phyloP scores from a whole-genome alignment of 2,329 filamentous ascomycete species.

The Pezicula neosporulosa region DNA sequence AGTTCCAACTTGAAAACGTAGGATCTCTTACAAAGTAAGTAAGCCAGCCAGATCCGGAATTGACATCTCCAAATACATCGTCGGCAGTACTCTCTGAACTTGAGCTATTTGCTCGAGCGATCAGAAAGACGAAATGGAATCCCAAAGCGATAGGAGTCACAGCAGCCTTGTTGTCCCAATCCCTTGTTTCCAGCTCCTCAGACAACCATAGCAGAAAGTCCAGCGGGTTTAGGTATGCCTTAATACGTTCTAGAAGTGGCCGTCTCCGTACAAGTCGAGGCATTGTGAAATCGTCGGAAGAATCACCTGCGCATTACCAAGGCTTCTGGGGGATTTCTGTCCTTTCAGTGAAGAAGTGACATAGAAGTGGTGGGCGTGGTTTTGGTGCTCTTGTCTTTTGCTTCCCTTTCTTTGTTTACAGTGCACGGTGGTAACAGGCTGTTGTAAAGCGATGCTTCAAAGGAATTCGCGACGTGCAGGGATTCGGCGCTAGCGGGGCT shows the following conservation, averaged over 20 bases:
- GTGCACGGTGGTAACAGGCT: not conserved
- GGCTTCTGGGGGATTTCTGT: conserved; percentile 28
- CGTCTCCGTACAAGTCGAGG: conserved; percentile 79
- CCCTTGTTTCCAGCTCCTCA: conserved; percentile 86
- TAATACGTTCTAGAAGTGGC: conserved; percentile 77
- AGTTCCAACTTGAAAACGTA: not conserved
- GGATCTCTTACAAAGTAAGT: conserved; percentile 52
- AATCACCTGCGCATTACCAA: conserved; percentile 16
- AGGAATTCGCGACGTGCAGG: conserved; percentile 1
- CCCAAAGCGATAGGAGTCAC: conserved; percentile 71
- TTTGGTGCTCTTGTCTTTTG: not conserved
- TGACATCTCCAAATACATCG: conserved; percentile 80
- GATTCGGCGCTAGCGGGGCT: not conserved
- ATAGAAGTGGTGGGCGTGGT: not conserved
- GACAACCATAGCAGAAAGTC: conserved; percentile 90
- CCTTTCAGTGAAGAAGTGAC: not conserved
- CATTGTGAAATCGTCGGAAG: conserved; percentile 38
- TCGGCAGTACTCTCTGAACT: conserved; percentile 48
- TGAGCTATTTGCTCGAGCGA: conserved; percentile 75
- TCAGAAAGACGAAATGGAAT: conserved; percentile 75
- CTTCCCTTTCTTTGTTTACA: not conserved
- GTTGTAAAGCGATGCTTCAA: too few species aligned
- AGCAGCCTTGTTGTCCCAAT: conserved; percentile 82
- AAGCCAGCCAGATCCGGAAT: conserved; percentile 57
- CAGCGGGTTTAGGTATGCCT: conserved; percentile 76